These are phyloP conservation scores for Colletotrichum viniferum DNA, from an alignment of 2,329 filamentous ascomycete species.

Conservation along the genomic window DNA sequence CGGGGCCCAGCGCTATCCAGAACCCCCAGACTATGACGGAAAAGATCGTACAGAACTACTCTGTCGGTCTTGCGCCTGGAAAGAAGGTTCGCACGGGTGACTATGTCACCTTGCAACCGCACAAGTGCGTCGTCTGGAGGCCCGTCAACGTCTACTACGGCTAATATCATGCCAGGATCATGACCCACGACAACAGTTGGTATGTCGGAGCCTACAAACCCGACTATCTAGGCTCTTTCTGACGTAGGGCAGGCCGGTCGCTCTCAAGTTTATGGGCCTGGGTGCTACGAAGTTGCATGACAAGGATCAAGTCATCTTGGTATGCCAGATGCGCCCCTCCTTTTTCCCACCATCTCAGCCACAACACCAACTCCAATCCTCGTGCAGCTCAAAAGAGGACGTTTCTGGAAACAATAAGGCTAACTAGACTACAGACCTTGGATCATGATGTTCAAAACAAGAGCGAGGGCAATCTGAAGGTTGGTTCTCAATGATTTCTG, in stretches of 20 bases:
- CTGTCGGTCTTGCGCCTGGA: constrained; percentile 74
- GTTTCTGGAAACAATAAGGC: not conserved
- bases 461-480: constrained; percentile 64
- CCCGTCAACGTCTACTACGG: constrained; percentile 41
- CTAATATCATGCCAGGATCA: constrained; percentile 33
- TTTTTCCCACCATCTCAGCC: not conserved
- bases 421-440: constrained; percentile 50
- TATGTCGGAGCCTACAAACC: constrained; percentile 56
- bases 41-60: constrained; percentile 87
- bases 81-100: constrained; percentile 82
- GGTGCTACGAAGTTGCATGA: constrained; percentile 72
- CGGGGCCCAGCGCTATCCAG: constrained; percentile 37
- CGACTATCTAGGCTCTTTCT: not conserved
- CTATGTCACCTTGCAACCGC: constrained; percentile 76
- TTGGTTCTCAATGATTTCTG: fast-evolving
- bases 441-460: constrained; percentile 93
- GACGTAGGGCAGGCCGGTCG: not conserved
- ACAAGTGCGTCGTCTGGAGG: constrained; percentile 38
- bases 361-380: not conserved
- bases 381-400: fast-evolving
- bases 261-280: not conserved
- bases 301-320: constrained; percentile 75
- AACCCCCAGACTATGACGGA: constrained; percentile 82
- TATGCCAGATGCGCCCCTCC: not conserved
- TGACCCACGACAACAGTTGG: constrained; percentile 88